Conservation (phyloP, 2,329 filamentous ascomycete genomes). For the Fusarium sp. region DNA sequence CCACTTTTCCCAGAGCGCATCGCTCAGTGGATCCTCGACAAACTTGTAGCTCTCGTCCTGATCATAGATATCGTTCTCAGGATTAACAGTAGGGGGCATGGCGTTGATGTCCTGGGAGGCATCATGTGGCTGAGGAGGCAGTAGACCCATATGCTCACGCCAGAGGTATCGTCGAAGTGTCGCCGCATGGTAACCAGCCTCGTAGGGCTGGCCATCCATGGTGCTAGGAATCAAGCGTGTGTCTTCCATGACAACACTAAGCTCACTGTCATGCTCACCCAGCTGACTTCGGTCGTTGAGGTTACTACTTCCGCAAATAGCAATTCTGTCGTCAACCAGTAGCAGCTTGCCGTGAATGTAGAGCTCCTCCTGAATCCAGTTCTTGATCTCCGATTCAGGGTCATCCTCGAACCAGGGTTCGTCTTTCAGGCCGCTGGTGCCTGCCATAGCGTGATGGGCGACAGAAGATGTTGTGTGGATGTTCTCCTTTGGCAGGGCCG, state of each 20-base stretch:
- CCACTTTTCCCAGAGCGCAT: constrained; percentile 79
- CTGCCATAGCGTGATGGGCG: constrained; percentile 87
- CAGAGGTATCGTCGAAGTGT: constrained; percentile 87
- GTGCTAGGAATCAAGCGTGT: constrained; percentile 76
- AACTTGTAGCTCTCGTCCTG: constrained; percentile 74
- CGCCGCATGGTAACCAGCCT: constrained; percentile 85
- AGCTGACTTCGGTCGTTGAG: constrained; percentile 92
- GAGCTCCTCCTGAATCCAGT: constrained; percentile 95
- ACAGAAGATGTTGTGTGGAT: constrained; percentile 62
- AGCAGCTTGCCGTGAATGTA: constrained; percentile 95
- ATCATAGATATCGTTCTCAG: constrained; percentile 74
- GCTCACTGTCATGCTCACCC: constrained; percentile 90
- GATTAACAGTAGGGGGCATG: constrained; percentile 76
- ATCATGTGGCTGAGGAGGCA: constrained; percentile 80
- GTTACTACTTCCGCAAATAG: constrained; percentile 89
- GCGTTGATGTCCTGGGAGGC: constrained; percentile 79
- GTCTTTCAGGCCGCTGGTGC: constrained; percentile 67
- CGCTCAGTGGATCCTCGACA: constrained; percentile 79
- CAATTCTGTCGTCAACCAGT: constrained; percentile 88
- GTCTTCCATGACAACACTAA: constrained; percentile 92
- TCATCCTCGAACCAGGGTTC: constrained; percentile 83
- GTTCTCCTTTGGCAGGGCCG: constrained; percentile 57
- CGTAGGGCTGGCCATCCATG: constrained; percentile 85
- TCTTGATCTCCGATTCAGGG: constrained; percentile 81
- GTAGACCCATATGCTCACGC: constrained; percentile 90